phyloP scores from a whole-genome alignment of 2,329 filamentous ascomycete species.

The Epichloe coenophiala region DNA sequence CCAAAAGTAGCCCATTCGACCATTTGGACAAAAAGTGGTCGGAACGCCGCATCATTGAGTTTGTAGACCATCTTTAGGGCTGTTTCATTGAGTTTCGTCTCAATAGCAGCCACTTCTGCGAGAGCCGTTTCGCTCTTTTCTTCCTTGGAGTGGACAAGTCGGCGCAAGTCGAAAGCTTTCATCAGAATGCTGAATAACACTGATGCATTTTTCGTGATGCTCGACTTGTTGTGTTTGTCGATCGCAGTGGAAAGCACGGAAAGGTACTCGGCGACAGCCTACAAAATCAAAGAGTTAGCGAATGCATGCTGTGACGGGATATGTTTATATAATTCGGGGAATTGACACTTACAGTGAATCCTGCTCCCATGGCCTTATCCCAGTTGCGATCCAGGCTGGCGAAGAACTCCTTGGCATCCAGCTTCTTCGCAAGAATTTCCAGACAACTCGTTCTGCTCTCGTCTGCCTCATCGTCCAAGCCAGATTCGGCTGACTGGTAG shows the following conservation, averaged over 20 bases:
- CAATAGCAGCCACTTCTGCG: constrained; percentile 43
- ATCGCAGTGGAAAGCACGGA: constrained; percentile 57
- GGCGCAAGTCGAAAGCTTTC: constrained; percentile 50
- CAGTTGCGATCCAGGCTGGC: constrained; percentile 61
- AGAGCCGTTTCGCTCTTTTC: constrained; percentile 29
- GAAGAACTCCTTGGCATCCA: constrained; percentile 67
- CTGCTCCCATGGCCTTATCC: constrained; percentile 45
- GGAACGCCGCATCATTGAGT: constrained; percentile 85
- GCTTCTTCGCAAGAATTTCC: constrained; percentile 59
- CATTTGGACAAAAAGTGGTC: constrained; percentile 78
- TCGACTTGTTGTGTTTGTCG: constrained; percentile 63
- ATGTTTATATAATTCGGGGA: no score
- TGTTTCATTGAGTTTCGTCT: constrained; percentile 53
- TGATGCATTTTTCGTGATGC: constrained; percentile 61
- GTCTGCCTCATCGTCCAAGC: constrained; percentile 46
- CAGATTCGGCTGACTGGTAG: constrained; percentile 53
- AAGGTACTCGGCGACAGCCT: constrained; percentile 57
- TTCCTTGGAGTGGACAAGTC: constrained; percentile 35
- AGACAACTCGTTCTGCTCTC: constrained; percentile 57
- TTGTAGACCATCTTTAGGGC: constrained; percentile 89
- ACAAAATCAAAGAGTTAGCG: neutral
- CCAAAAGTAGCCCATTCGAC: constrained; percentile 62
- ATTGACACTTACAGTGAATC: constrained; percentile 41
- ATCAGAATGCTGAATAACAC: constrained; percentile 54
- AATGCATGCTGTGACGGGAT: neutral